Evolutionary conservation across 148 eudicot species (phyloP), one percentile per base, ranked within the genome.

Genomic region (Rhododendron kiyosumense): DNA sequence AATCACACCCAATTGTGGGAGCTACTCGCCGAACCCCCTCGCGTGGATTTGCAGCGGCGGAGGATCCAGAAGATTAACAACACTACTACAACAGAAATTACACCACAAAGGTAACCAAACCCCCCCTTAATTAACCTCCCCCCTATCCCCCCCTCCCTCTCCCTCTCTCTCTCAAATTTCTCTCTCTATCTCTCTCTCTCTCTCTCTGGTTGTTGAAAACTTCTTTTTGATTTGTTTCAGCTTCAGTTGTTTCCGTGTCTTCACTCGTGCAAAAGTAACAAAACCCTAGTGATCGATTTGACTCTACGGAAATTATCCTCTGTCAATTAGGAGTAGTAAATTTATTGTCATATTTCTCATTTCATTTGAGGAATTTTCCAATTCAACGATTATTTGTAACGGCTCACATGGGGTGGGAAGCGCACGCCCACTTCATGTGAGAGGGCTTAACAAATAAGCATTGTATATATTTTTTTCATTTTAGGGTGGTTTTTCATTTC

Each of bases 1-100:
- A 78, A 78, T 78, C n/a, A 41, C 85, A 41, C 85, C 80, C 82
- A 85, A 77, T 32, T 63, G 81, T 81, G 79, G 74, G 82, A 49
- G 63, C 89, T 91, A 92, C 94, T 92, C 94, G 94, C 94, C 57
- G 83, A 81, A 49, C 76, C 85, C 87, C 87, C 88, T 91, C 93
- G 94, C 94, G 94, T 91, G 94, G 85, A 86, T 88, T 84, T 90
- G 88, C 88, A 86, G 89, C 85, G 84, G 79, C 61, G 34, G 49
- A 78, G 74, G 86, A 54, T n/a, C 67, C 38, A 52, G 9, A 46
- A 45, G 26, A 71, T 71, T 13, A 24, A 38, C n/a, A 81, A 13
- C 75, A 65, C 61, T 81, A 32, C 32, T 26, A 26, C 26, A 10
- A 22, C 65, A 36, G 3, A 49, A 79, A 51, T 80, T 80, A 80